A percentile compares a stretch with the other conserved stretches of the same genome.
phyloP scores from a whole-genome alignment of 2,329 filamentous ascomycete species.

The Albophoma yamanashiensis region DNA sequence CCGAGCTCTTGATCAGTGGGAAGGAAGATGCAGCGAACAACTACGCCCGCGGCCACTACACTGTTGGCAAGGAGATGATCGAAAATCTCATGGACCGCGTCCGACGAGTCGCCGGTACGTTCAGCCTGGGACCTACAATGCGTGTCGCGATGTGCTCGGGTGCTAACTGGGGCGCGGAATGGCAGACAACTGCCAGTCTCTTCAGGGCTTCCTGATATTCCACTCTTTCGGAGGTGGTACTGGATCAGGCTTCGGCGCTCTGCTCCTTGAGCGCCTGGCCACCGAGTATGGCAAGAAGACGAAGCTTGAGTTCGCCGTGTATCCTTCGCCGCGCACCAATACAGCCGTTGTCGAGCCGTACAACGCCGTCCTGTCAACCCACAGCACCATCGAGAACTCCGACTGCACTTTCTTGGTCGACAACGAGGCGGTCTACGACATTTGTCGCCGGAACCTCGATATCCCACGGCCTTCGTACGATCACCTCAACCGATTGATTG shows the following conservation, averaged over 20 bases:
- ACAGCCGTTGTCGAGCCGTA: conserved; percentile 65
- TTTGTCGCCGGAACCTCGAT: conserved; percentile 62
- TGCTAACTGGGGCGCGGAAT: background rate
- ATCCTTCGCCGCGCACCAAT: conserved; percentile 59
- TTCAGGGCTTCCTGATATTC: conserved; percentile 66
- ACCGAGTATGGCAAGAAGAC: conserved; percentile 68
- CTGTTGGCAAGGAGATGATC: conserved; percentile 67
- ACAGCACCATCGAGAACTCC: conserved; percentile 69
- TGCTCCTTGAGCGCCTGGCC: conserved; percentile 62
- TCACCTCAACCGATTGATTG: conserved; percentile 63
- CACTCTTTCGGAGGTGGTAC: conserved; percentile 67
- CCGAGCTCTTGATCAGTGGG: conserved; percentile 60
- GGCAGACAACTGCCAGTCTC: conserved; percentile 59
- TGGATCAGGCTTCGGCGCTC: conserved; percentile 61
- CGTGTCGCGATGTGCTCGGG: conserved; percentile 1
- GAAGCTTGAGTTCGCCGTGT: conserved; percentile 66
- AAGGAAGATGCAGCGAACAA: conserved; percentile 73
- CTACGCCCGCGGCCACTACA: conserved; percentile 68
- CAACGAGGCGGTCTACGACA: conserved; percentile 67
- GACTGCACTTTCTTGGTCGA: conserved; percentile 70
- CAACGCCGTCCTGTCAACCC: conserved; percentile 62
- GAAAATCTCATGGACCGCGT: conserved; percentile 60
- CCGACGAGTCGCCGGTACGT: conserved; percentile 56
- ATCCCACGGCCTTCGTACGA: conserved; percentile 59
- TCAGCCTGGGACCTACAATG: background rate